These are phyloP conservation scores for Hibiscus syriacus DNA, from an alignment of 345 rosid species.

Conservation along the genomic window DNA sequence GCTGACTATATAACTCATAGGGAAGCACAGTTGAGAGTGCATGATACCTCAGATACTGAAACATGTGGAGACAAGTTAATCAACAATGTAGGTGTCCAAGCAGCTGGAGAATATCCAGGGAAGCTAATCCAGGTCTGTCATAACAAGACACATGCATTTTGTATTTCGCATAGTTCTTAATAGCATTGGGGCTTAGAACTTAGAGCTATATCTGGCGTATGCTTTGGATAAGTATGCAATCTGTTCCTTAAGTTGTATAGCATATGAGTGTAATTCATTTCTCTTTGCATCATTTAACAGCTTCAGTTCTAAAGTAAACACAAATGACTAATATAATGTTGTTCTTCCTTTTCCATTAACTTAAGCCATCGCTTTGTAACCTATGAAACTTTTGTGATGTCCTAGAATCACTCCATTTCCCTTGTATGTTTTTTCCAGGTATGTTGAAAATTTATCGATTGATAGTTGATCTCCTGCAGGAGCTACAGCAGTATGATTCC, in stretches of 20 bases:
- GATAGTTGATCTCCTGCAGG: slow-evolving; percentile 7
- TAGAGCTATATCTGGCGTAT: neutral
- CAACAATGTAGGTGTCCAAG: slow-evolving; percentile 11
- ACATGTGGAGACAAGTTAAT: slow-evolving; percentile 19
- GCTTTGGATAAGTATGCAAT: neutral
- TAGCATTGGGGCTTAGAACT: neutral
- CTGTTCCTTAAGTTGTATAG: neutral
- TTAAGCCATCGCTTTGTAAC: slow-evolving; percentile 3
- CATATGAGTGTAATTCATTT: neutral
- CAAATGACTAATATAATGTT: neutral
- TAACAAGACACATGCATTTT: slow-evolving; percentile 1
- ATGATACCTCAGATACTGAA: slow-evolving; percentile 17
- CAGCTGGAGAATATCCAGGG: slow-evolving; percentile 18
- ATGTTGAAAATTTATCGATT: neutral
- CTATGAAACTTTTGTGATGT: slow-evolving; percentile 7
- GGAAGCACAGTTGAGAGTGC: slow-evolving; percentile 26
- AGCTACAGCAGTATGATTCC: slow-evolving; percentile 19
- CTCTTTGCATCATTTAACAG: neutral
- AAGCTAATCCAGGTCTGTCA: slow-evolving; percentile 20
- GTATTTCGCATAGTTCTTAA: neutral
- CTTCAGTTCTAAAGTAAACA: neutral
- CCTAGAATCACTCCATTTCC: neutral
- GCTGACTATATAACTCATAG: slow-evolving; percentile 24
- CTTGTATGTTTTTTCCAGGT: neutral
- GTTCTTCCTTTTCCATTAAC: neutral